These are phyloP conservation scores for Nakazawaea pomicola DNA, from an alignment of 805 yeast species.

Conservation along the genomic window DNA sequence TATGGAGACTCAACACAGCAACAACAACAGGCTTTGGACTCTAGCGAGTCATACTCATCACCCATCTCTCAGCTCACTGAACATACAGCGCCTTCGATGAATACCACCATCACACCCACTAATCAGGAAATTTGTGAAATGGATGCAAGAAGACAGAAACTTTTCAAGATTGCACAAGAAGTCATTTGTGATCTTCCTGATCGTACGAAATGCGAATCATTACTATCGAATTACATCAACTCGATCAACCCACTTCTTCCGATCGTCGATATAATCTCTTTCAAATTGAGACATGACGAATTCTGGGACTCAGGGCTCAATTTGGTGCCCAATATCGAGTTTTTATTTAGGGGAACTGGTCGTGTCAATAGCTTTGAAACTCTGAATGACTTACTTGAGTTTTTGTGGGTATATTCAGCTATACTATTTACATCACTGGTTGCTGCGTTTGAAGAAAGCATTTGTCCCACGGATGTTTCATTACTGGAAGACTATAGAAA, in stretches of 20 bases:
- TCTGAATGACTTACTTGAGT: constrained; percentile 28
- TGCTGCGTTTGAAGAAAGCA: constrained; percentile 45
- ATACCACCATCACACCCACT: no score
- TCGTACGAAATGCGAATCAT: constrained; percentile 42
- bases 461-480: constrained; percentile 21
- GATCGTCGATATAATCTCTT: constrained; percentile 41
- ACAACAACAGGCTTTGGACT: no score
- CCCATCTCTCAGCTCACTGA: no score
- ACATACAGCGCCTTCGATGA: no score
- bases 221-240: constrained; percentile 40
- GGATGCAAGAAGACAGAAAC: no score
- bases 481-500: constrained; percentile 40
- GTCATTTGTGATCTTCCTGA: constrained; percentile 48
- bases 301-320: constrained; percentile 40
- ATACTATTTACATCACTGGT: constrained; percentile 52
- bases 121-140: no score
- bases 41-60: no score
- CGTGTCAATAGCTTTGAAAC: constrained; percentile 10
- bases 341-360: constrained; percentile 16
- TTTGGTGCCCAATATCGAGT: constrained; percentile 18
- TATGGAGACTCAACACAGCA: no score
- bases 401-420: constrained; percentile 42
- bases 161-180: no score
- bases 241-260: constrained; percentile 57
- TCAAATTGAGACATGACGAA: constrained; percentile 39